Evolutionary conservation across 306 rosid genomes (phyloP).

Genomic region (Lablab purpureus): DNA sequence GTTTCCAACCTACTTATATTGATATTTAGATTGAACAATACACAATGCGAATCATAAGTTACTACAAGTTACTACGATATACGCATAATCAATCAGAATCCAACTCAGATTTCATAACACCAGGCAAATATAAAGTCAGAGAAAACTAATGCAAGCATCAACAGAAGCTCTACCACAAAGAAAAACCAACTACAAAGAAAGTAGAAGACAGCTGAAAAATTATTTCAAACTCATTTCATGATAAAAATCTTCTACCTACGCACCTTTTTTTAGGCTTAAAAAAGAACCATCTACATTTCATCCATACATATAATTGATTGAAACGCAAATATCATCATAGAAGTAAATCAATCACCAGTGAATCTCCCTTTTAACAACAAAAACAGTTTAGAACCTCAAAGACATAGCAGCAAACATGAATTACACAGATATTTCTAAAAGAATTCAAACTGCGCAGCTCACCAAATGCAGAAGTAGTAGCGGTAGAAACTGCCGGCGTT

Average conservation of each 20-base stretch:
- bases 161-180: neutral
- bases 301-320: constrained; percentile 6
- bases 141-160: neutral
- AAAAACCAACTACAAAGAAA: neutral
- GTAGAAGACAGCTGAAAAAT: constrained; percentile 15
- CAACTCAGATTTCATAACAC: neutral
- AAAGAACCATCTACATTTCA: neutral
- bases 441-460: constrained; percentile 34
- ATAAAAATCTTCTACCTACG: neutral
- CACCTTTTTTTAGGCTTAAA: neutral
- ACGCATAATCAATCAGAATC: neutral
- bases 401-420: neutral
- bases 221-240: constrained; percentile 10
- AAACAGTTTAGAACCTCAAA: constrained; percentile 9
- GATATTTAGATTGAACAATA: neutral
- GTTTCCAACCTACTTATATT: neutral
- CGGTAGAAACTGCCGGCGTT: constrained; percentile 54
- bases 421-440: constrained; percentile 8
- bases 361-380: constrained; percentile 1
- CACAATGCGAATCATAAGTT: neutral
- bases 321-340: neutral
- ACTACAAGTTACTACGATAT: neutral
- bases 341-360: neutral
- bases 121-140: neutral
- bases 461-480: constrained; percentile 61